phyloP scores from a whole-genome alignment of 1,284 basidiomycete genomes.

The Moniliophthora roreri region DNA sequence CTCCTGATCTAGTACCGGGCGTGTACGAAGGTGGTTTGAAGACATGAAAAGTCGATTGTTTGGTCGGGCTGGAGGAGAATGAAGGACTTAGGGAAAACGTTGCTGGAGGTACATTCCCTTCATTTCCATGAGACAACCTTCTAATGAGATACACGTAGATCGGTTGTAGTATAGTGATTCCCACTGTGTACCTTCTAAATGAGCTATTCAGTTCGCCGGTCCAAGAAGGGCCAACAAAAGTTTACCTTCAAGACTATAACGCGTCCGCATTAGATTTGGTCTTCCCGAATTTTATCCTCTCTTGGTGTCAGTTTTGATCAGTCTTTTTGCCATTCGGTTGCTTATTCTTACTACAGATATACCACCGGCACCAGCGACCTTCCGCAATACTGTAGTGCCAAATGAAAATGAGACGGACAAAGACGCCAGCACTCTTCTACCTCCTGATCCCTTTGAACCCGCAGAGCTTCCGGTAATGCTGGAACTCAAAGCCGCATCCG shows the following conservation, averaged over 20 bases:
- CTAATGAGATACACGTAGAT: conserved; percentile 52
- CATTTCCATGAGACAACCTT: conserved; percentile 15
- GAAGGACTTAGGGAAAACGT: conserved; percentile 37
- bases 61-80: conserved; percentile 34
- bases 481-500: conserved; percentile 67
- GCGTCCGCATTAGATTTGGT: conserved; percentile 79
- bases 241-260: conserved; percentile 97
- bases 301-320: conserved; percentile 70
- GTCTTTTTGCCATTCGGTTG: background rate
- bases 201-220: conserved; percentile 49
- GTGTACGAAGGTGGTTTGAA: conserved; percentile 97
- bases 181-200: conserved; percentile 73
- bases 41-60: conserved; percentile 88
- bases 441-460: conserved; percentile 24
- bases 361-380: conserved; percentile 48
- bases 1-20: conserved; percentile 89
- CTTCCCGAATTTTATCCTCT: conserved; percentile 84
- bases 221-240: conserved; percentile 37
- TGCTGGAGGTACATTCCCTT: conserved; percentile 55
- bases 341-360: conserved; percentile 36
- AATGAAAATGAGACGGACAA: conserved; percentile 17
- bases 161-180: conserved; percentile 92
- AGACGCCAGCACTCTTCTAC: conserved; percentile 22
- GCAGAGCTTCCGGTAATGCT: conserved; percentile 66
- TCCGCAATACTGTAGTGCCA: conserved; percentile 25